Evolutionary conservation across 2,329 filamentous ascomycete genomes (phyloP).

Genomic region (Diaporthe citrichinensis): DNA sequence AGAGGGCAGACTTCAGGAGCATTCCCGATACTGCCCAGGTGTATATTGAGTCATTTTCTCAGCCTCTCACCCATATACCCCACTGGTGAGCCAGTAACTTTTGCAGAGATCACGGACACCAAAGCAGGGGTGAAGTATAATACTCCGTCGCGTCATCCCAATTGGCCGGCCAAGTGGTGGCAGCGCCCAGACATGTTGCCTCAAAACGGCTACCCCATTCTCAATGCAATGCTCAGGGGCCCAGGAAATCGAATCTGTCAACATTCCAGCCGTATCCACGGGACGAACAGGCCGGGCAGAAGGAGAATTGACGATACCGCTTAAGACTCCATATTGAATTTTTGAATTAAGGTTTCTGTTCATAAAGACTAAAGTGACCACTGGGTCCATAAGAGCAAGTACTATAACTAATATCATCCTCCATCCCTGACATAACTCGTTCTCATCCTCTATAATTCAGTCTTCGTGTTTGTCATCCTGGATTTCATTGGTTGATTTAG

Average conservation of each 20-base stretch:
- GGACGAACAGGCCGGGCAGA: background rate
- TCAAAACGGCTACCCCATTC: background rate
- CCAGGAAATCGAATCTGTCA: background rate
- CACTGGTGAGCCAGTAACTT: no score
- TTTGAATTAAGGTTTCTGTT: background rate
- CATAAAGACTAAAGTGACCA: background rate
- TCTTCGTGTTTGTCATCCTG: background rate
- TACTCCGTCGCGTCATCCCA: background rate
- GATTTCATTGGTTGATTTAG: background rate
- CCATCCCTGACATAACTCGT: background rate
- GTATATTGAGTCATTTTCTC: background rate
- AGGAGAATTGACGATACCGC: background rate
- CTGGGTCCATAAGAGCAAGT: background rate
- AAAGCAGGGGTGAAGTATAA: conserved; percentile 1
- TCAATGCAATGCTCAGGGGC: background rate
- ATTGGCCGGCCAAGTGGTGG: background rate
- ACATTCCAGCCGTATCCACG: background rate
- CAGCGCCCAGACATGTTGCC: background rate
- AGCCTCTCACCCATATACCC: background rate
- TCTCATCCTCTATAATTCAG: background rate
- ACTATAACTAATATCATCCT: background rate
- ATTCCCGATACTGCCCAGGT: background rate
- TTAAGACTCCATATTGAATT: background rate
- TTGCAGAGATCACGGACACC: background rate
- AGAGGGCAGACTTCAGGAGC: no score